Percentiles rank a stretch among this genome's conserved stretches.
phyloP scores from a whole-genome alignment of 2,329 filamentous ascomycete species.

The Bipolaris sorokiniana region DNA sequence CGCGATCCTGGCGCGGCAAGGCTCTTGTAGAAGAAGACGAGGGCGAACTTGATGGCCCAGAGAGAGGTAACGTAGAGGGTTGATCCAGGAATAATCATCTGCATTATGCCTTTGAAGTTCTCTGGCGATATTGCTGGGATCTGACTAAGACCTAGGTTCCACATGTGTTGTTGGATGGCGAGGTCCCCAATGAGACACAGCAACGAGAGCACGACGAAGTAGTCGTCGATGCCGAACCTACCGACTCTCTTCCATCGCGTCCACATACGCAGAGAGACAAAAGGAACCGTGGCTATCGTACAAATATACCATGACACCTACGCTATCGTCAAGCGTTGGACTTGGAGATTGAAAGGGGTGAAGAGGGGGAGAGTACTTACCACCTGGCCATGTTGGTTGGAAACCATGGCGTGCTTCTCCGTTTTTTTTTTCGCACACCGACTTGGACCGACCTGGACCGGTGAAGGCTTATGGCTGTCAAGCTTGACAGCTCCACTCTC shows the following conservation, averaged over 20 bases:
- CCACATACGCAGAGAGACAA: conserved; percentile 38
- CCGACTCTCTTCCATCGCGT: conserved; percentile 39
- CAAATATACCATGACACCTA: conserved; percentile 48
- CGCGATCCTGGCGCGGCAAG: conserved; percentile 47
- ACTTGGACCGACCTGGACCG: conserved; percentile 7
- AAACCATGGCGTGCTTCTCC: conserved; percentile 11
- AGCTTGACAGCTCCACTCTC: conserved; percentile 1
- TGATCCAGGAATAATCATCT: conserved; percentile 52
- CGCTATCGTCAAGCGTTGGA: conserved; percentile 8
- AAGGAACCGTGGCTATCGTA: conserved; percentile 36
- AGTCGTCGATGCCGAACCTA: conserved; percentile 40
- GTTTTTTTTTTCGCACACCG: neutral
- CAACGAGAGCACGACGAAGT: conserved; percentile 37
- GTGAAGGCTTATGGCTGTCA: conserved; percentile 3
- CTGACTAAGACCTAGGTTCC: conserved; percentile 38
- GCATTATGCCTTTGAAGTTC: conserved; percentile 32
- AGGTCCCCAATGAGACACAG: conserved; percentile 36
- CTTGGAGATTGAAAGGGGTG: neutral
- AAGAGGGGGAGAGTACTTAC: conserved; percentile 18
- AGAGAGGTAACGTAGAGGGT: conserved; percentile 51
- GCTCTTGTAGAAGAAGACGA: conserved; percentile 53
- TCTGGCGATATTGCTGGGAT: conserved; percentile 18
- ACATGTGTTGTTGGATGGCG: conserved; percentile 42
- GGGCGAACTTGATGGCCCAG: conserved; percentile 52
- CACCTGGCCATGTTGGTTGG: conserved; percentile 29